Conservation (phyloP, 306 rosid genomes). For the Hylodesmum podocarpum region DNA sequence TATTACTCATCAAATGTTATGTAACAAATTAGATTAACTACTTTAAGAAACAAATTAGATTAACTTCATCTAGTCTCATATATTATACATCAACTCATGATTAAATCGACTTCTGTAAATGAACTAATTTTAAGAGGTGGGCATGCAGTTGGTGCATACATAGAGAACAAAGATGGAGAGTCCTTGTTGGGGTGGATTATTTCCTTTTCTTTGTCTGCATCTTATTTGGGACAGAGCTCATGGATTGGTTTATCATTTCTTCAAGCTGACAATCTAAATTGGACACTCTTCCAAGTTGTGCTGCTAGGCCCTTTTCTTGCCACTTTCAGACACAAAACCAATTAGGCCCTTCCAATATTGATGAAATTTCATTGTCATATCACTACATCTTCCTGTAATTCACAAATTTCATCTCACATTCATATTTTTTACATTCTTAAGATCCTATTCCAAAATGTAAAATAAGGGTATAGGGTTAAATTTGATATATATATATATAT, state of each 20-base stretch:
- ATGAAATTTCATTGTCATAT: not conserved
- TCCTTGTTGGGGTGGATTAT: conserved; percentile 4
- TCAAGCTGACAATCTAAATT: not conserved
- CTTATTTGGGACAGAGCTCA: not conserved
- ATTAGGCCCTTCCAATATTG: not conserved
- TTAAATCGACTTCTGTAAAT: no score
- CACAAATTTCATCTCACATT: no score
- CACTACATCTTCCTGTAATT: not conserved
- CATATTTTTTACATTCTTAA: no score
- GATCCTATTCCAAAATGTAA: no score
- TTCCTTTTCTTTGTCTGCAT: not conserved
- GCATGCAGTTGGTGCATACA: not conserved
- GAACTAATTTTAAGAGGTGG: not conserved
- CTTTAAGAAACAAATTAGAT: no score
- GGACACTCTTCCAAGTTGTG: not conserved
- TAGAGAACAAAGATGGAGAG: conserved; percentile 9
- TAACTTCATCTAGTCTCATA: no score
- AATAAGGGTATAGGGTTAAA: no score
- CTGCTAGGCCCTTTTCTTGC: not conserved
- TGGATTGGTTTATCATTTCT: not conserved
- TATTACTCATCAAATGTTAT: no score
- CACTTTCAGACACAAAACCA: not conserved
- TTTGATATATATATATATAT: no score
- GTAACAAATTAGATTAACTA: no score
- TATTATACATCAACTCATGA: no score